Evolutionary conservation across 2,329 filamentous ascomycete species (phyloP), one percentile per base, ranked within the genome.

Genomic region (Calonectria hongkongensis): DNA sequence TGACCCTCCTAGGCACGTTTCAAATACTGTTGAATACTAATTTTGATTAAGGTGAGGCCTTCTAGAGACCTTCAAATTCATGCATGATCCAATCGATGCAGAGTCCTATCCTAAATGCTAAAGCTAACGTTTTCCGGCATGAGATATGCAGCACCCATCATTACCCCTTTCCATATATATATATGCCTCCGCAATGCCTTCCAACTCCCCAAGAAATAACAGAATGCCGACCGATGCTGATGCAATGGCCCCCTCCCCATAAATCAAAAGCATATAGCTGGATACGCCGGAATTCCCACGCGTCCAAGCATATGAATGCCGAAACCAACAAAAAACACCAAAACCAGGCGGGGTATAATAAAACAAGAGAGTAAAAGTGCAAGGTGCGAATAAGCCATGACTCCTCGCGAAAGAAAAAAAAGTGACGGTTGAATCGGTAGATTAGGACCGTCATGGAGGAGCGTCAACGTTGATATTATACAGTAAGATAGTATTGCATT

Each of bases 311-410:
- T 66, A 74, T 60, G 43, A 54, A 51, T 21, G 66, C 41, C n/a
- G 30, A 54, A 64, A 63, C 75, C 73, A 76, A 45, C 33, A 65
- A 63, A 28, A 68, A 39, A 33, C 30, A 33, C 30, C 25, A 47
- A 71, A 76, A 66, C 56, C 64, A 56, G 63, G 73, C 74, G 75
- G 72, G 72, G 72, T 79, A 79, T 79, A 79, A 73, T 79, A 74
- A 79, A 72, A 71, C 48, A 65, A 56, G 30, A 41, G 45, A 9
- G 64, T 51, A 58, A 70, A 66, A 73, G 47, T 41, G 47, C 71
- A 77, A 72, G 63, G 71, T 74, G 73, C 68, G 68, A 27, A 62
- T 54, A 43, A 27, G 25, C 47, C 66, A 69, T 66, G 71, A 78
- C 77, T 75, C 73, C 71, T 66, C 66, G 21, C 47, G 47, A 60